These are phyloP conservation scores for Phytophthora meadii DNA, from an alignment of 352 stramenopile genomes.

Conservation along the genomic window DNA sequence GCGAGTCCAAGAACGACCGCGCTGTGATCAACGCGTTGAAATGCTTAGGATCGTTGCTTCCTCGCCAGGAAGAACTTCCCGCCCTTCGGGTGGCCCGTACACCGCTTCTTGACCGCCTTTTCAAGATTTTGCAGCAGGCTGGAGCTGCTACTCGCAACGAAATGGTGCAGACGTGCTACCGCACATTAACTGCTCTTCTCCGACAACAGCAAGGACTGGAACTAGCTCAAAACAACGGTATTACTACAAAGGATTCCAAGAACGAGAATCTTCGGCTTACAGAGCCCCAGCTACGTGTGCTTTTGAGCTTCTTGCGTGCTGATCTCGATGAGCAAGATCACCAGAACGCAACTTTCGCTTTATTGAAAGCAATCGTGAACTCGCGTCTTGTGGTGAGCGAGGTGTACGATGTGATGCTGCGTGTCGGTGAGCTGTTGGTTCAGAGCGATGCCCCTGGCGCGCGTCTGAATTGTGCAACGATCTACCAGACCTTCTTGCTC, in stretches of 20 bases:
- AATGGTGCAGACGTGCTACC: conserved; percentile 96
- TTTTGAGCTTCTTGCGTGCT: conserved; percentile 92
- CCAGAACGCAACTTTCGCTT: conserved; percentile 94
- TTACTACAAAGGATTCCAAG: conserved; percentile 34
- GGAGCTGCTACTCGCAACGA: conserved; percentile 93
- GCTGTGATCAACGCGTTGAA: conserved; percentile 94
- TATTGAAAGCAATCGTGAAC: conserved; percentile 93
- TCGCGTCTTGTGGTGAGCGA: conserved; percentile 93
- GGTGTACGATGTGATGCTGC: conserved; percentile 97
- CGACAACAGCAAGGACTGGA: conserved; percentile 52
- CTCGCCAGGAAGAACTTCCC: conserved; percentile 82
- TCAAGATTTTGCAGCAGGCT: conserved; percentile 92
- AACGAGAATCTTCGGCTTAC: conserved; percentile 62
- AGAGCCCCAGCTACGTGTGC: conserved; percentile 79
- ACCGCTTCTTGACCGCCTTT: conserved; percentile 90
- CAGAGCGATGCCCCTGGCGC: conserved; percentile 92
- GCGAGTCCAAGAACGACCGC: conserved; percentile 92
- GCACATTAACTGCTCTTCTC: conserved; percentile 91
- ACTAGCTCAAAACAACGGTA: conserved; percentile 34
- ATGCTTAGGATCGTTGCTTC: conserved; percentile 90
- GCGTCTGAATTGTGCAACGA: conserved; percentile 77
- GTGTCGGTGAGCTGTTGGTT: conserved; percentile 94
- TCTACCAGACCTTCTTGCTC: conserved; percentile 93
- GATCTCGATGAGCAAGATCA: conserved; percentile 94
- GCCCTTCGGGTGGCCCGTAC: conserved; percentile 86